Evolutionary conservation across 2,329 filamentous ascomycete genomes (phyloP).

Genomic region (Pestalotiopsis sp.): DNA sequence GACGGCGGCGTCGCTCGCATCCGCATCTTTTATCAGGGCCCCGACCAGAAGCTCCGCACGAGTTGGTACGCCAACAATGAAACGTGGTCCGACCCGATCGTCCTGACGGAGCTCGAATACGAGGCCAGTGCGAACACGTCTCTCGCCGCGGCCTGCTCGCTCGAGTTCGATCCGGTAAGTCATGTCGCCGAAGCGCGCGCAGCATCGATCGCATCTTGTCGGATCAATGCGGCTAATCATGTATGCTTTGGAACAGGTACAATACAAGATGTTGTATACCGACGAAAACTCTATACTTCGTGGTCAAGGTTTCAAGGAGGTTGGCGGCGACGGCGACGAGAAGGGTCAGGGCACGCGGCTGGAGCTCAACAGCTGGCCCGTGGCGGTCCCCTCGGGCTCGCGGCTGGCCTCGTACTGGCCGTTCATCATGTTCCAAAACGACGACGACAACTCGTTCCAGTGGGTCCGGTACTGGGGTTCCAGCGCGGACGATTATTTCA

Average conservation of each 20-base stretch:
- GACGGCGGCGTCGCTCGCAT: conserved; percentile 3
- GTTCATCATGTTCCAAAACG: conserved; percentile 10
- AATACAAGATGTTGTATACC: conserved; percentile 10
- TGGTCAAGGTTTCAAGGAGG: conserved; percentile 1
- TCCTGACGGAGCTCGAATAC: conserved; percentile 2
- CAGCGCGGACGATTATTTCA: neutral
- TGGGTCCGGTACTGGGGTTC: conserved; percentile 13
- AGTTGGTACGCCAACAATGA: conserved; percentile 5
- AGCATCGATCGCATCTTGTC: neutral
- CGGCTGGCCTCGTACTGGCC: conserved; percentile 14
- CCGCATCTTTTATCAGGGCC: conserved; percentile 15
- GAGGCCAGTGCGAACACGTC: neutral
- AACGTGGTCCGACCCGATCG: neutral
- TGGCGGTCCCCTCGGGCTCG: neutral
- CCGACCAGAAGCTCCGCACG: conserved; percentile 13
- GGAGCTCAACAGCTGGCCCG: conserved; percentile 6
- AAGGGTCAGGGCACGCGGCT: neutral
- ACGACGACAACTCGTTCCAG: conserved; percentile 3
- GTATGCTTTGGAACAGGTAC: neutral
- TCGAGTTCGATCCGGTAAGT: neutral
- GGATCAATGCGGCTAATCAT: neutral
- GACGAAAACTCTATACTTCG: conserved; percentile 1
- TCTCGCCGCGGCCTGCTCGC: conserved; percentile 6
- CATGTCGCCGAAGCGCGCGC: neutral
- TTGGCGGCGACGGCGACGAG: neutral